phyloP scores from a whole-genome alignment of 2,329 filamentous ascomycete species.

The Diaporthe longicolla region DNA sequence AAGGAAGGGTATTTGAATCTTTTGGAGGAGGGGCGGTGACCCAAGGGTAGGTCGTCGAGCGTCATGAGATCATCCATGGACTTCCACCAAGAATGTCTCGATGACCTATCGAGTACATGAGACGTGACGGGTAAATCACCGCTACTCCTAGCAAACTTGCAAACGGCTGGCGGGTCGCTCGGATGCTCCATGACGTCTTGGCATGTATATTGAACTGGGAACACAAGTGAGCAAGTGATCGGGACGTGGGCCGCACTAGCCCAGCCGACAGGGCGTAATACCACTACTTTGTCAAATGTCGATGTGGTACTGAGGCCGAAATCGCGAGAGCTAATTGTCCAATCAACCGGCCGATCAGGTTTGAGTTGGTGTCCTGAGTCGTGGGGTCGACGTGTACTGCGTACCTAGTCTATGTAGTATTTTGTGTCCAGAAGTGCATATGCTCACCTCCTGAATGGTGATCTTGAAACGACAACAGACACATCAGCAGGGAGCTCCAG shows the following conservation, averaged over 20 bases:
- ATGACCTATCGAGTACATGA: slow-evolving; percentile 16
- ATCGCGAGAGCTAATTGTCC: slow-evolving; percentile 29
- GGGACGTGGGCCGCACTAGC: slow-evolving; percentile 14
- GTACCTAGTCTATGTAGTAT: slow-evolving; percentile 16
- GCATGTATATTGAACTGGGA: slow-evolving; percentile 8
- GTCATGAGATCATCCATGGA: slow-evolving; percentile 35
- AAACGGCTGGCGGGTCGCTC: slow-evolving; percentile 4
- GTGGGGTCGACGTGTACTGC: slow-evolving; percentile 17
- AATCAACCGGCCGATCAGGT: slow-evolving; percentile 5
- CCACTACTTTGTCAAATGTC: neutral
- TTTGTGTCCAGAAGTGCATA: slow-evolving; percentile 2
- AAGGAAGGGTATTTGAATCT: slow-evolving; percentile 38
- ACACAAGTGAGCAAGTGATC: neutral
- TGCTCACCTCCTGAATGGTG: slow-evolving; percentile 27
- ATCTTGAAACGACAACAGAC: slow-evolving; percentile 26
- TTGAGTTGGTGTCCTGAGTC: slow-evolving; percentile 5
- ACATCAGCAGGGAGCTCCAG: slow-evolving; percentile 4
- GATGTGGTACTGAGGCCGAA: slow-evolving; percentile 26
- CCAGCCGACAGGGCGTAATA: neutral
- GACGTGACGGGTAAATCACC: slow-evolving; percentile 10
- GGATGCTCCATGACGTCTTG: slow-evolving; percentile 39
- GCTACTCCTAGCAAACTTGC: neutral
- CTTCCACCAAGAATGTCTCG: neutral
- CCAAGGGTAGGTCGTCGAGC: neutral
- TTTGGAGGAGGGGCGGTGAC: neutral